A percentile compares a stretch with the other conserved stretches of the same genome.
Conservation (phyloP, 2,329 filamentous ascomycete species). For the Tolypocladium guangdongense region DNA sequence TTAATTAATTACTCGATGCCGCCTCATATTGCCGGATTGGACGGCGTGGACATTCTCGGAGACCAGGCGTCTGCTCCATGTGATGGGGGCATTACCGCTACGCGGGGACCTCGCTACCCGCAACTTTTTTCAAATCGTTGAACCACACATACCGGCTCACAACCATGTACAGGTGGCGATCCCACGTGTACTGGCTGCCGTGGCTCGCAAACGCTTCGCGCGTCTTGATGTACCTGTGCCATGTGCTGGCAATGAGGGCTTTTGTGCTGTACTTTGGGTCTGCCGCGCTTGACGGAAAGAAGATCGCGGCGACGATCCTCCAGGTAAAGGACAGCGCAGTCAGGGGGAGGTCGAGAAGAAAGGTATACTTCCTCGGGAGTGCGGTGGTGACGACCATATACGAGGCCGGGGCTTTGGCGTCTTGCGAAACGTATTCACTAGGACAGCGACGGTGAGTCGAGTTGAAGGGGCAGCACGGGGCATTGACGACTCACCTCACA, state of each 20-base stretch:
- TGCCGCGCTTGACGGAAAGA: constrained; percentile 8
- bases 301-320: constrained; percentile 8
- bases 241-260: constrained; percentile 24
- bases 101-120: background rate
- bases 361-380: constrained; percentile 25
- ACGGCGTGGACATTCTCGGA: background rate
- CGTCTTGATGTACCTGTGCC: constrained; percentile 22
- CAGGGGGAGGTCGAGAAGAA: constrained; percentile 24
- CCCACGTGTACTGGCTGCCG: constrained; percentile 28
- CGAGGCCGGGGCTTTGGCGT: constrained; percentile 18
- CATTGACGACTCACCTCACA: constrained; percentile 17
- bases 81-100: background rate
- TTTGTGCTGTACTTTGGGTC: constrained; percentile 10
- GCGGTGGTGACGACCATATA: constrained; percentile 25
- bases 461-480: background rate
- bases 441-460: background rate
- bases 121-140: constrained; percentile 15
- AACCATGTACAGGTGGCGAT: constrained; percentile 26
- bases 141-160: constrained; percentile 30
- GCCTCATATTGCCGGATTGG: too few relatives aligned
- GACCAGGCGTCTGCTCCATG: background rate
- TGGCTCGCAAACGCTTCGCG: constrained; percentile 26
- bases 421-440: constrained; percentile 16
- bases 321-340: constrained; percentile 24
- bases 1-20: too few relatives aligned